These are phyloP conservation scores for Exophiala aquamarina DNA, from an alignment of 2,329 filamentous ascomycete genomes.

Conservation along the genomic window DNA sequence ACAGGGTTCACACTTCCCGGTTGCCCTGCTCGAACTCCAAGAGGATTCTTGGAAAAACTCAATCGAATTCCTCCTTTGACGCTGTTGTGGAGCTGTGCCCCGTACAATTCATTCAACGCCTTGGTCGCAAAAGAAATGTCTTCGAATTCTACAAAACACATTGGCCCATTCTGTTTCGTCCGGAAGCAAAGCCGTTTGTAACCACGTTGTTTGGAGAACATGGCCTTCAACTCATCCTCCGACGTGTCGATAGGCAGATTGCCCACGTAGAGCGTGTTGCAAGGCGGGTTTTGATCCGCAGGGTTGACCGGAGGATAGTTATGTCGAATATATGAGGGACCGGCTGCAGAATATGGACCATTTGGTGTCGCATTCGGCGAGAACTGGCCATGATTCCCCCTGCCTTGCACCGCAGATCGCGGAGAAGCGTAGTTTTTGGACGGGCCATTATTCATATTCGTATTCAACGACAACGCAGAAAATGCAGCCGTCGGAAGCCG, in stretches of 20 bases:
- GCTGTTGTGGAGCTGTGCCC: constrained; percentile 82
- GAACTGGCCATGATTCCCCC: constrained; percentile 55
- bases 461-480: constrained; percentile 69
- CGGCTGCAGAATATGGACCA: constrained; percentile 56
- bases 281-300: constrained; percentile 93
- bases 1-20: constrained; percentile 50
- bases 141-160: constrained; percentile 99
- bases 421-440: constrained; percentile 50
- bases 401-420: constrained; percentile 48
- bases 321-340: constrained; percentile 59
- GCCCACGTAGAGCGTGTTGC: constrained; percentile 97
- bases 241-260: constrained; percentile 90
- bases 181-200: constrained; percentile 95
- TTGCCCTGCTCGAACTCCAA: constrained; percentile 83
- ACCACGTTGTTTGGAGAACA: constrained; percentile 90
- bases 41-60: constrained; percentile 95
- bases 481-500: constrained; percentile 70
- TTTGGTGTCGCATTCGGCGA: constrained; percentile 55
- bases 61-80: constrained; percentile 91
- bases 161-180: constrained; percentile 91
- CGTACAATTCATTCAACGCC: constrained; percentile 85
- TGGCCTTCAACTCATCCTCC: constrained; percentile 89
- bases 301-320: constrained; percentile 87
- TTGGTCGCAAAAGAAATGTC: constrained; percentile 90
- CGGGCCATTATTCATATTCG: constrained; percentile 47